Percentiles rank a stretch among this genome's conserved stretches.
Conservation (phyloP, 371 early-diverging fungal genomes). For the Mucor mucedo region DNA sequence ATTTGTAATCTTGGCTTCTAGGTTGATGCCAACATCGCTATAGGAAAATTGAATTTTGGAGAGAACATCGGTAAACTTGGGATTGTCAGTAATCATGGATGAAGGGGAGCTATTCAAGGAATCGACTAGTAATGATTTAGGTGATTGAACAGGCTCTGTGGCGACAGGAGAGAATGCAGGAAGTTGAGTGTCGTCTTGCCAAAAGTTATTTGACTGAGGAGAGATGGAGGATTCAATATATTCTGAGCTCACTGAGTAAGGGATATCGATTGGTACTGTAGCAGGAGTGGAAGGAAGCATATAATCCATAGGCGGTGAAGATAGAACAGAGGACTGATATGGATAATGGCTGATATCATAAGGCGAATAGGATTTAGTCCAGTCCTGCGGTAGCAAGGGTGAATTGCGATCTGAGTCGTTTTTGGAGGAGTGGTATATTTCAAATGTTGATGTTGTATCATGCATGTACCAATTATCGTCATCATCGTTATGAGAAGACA, state of each 20-base stretch:
- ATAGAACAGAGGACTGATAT: constrained; percentile 15
- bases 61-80: constrained; percentile 22
- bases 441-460: constrained; percentile 7
- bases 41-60: constrained; percentile 40
- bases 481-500: constrained; percentile 9
- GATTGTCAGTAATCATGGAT: background rate
- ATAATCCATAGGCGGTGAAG: constrained; percentile 22
- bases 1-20: constrained; percentile 39
- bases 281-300: constrained; percentile 22
- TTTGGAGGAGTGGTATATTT: constrained; percentile 4
- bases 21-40: constrained; percentile 36
- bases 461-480: constrained; percentile 30
- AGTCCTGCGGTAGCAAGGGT: background rate
- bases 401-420: background rate
- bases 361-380: background rate
- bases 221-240: constrained; percentile 18
- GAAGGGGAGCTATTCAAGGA: background rate
- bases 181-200: constrained; percentile 24
- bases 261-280: constrained; percentile 30
- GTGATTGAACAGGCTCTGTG: background rate
- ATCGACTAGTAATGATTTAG: constrained; percentile 1
- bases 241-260: constrained; percentile 18
- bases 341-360: constrained; percentile 5
- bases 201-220: constrained; percentile 13
- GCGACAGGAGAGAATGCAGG: background rate